Conservation (phyloP, 176 grass and related monocot genomes). For the Hordeum marinum region DNA sequence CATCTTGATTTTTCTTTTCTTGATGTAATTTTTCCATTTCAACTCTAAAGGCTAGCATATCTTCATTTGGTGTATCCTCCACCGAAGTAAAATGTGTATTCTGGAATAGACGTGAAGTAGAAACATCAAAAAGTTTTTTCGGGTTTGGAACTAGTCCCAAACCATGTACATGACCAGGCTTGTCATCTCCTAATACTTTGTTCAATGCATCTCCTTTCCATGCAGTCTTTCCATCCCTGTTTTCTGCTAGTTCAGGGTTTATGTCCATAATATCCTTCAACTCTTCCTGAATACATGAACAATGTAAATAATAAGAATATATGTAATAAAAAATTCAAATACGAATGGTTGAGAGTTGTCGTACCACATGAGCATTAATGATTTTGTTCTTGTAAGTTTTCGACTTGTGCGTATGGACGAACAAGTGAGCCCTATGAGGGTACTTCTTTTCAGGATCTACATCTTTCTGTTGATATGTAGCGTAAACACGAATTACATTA, state of each 20-base stretch:
- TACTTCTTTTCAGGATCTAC: not conserved
- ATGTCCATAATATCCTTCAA: not conserved
- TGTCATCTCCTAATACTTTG: no score
- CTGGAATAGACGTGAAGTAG: no score
- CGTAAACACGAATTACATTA: no score
- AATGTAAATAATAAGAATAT: not conserved
- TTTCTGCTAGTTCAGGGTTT: not conserved
- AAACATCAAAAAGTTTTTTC: no score
- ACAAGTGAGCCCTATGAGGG: not conserved
- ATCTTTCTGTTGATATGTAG: no score
- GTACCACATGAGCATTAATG: conserved; percentile 3
- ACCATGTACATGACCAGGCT: no score
- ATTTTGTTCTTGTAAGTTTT: not conserved
- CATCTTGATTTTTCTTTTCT: no score
- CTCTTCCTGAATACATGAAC: not conserved
- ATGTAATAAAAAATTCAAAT: not conserved
- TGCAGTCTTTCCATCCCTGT: not conserved
- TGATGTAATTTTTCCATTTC: no score
- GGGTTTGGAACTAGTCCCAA: no score
- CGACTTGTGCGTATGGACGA: not conserved
- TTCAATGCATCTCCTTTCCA: conserved; percentile 21
- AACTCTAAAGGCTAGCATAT: no score
- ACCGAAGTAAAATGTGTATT: no score
- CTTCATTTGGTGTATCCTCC: no score
- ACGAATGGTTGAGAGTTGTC: not conserved